Evolutionary conservation across 805 yeast species (phyloP).

Genomic region (Starmerella floricola): DNA sequence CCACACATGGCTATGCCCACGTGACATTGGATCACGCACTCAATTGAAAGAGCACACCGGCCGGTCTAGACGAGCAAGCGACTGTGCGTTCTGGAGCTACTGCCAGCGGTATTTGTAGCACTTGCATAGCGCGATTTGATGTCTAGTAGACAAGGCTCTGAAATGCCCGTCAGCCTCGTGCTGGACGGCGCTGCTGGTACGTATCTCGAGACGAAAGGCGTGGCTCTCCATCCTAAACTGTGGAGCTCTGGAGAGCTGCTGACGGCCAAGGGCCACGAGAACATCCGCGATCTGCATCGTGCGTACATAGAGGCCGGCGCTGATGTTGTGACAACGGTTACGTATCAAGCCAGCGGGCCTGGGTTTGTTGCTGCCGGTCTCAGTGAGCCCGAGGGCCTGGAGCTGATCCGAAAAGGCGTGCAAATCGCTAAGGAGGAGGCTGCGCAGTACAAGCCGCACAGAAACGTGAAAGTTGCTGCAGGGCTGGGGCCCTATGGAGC

Average conservation of each 20-base stretch:
- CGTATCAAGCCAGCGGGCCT: conserved; percentile 46
- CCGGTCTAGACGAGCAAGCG: not conserved
- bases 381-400: conserved; percentile 5
- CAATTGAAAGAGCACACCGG: no score
- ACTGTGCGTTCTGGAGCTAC: not conserved
- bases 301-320: conserved; percentile 46
- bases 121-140: no score
- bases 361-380: conserved; percentile 27
- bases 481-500: conserved; percentile 75
- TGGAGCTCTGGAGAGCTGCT: conserved; percentile 51
- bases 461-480: conserved; percentile 36
- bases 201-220: conserved; percentile 41
- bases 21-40: no score
- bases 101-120: not conserved
- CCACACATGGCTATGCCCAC: no score
- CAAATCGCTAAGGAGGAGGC: conserved; percentile 25
- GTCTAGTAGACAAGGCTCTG: no score
- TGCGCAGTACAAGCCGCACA: conserved; percentile 1
- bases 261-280: conserved; percentile 32
- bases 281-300: conserved; percentile 37
- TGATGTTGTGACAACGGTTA: conserved; percentile 41
- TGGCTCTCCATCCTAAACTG: conserved; percentile 36
- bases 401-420: conserved; percentile 18
- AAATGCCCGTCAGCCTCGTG: conserved; percentile 10
- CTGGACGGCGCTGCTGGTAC: conserved; percentile 60